Evolutionary conservation across 1,284 basidiomycete genomes (phyloP).

Genomic region (Apiotrichum siamense): DNA sequence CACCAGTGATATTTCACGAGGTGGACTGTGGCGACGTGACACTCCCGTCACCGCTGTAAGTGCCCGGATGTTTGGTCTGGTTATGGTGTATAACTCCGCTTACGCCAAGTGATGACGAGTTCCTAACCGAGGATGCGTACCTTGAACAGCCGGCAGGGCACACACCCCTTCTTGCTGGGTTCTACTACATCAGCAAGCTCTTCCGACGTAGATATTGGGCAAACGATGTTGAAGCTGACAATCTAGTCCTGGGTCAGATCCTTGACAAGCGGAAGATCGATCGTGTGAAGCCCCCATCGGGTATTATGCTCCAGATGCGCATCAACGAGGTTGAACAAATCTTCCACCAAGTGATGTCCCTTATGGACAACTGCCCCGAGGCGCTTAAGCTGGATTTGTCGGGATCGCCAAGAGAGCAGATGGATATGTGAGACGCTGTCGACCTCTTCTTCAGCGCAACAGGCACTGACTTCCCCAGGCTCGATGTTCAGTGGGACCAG

Average conservation of each 20-base stretch:
- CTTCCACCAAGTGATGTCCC: slow-evolving; percentile 34
- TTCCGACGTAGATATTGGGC: slow-evolving; percentile 48
- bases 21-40: slow-evolving; percentile 59
- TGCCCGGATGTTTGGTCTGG: background rate
- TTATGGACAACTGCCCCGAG: slow-evolving; percentile 42
- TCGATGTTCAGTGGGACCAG: slow-evolving; percentile 36
- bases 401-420: slow-evolving; percentile 9
- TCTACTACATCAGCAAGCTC: slow-evolving; percentile 78
- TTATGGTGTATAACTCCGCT: background rate
- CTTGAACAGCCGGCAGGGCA: slow-evolving; percentile 72
- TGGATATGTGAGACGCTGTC: slow-evolving; percentile 22
- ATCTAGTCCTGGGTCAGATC: slow-evolving; percentile 33
- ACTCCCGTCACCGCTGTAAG: slow-evolving; percentile 32
- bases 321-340: slow-evolving; percentile 38
- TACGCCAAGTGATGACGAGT: slow-evolving; percentile 39
- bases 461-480: slow-evolving; percentile 13
- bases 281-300: slow-evolving; percentile 30
- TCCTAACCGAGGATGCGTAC: slow-evolving; percentile 69
- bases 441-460: rapidly evolving
- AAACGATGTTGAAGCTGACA: background rate
- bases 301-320: slow-evolving; percentile 34
- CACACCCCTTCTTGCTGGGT: slow-evolving; percentile 71
- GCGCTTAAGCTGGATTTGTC: slow-evolving; percentile 29
- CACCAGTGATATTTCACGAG: slow-evolving; percentile 72
- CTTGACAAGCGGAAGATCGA: slow-evolving; percentile 35